These are phyloP conservation scores for Lodderomyces margitis DNA, from an alignment of 1,139 yeast genomes.

Conservation along the genomic window DNA sequence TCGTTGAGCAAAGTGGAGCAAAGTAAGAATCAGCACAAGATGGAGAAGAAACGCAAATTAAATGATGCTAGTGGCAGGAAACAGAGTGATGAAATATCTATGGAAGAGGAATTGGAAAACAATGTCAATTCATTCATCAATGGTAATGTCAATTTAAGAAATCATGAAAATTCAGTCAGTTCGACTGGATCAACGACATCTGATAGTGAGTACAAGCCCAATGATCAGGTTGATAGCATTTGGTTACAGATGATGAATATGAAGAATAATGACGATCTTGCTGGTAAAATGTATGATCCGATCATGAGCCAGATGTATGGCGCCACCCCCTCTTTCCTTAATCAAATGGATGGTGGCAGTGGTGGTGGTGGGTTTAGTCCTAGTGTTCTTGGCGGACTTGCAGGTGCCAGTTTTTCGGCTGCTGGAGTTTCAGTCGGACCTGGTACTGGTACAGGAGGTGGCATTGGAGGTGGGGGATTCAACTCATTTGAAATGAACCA, in stretches of 20 bases:
- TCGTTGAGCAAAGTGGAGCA: conserved; percentile 16
- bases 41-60: background rate
- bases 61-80: background rate
- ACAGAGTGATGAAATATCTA: background rate
- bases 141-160: conserved; percentile 4
- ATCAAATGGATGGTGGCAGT: conserved; percentile 4
- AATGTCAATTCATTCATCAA: conserved; percentile 1
- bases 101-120: background rate
- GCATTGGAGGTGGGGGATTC: background rate
- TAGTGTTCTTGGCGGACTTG: conserved; percentile 1
- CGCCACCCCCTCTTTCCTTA: conserved; percentile 2
- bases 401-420: background rate
- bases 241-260: conserved; percentile 32
- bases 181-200: conserved; percentile 12
- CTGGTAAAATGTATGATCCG: conserved; percentile 1
- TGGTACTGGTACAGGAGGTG: conserved; percentile 1
- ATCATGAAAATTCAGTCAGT: conserved; percentile 4
- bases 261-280: conserved; percentile 17
- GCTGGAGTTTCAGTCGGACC: conserved; percentile 3
- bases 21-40: conserved; percentile 5
- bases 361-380: conserved; percentile 4
- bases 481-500: conserved; percentile 8
- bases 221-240: conserved; percentile 25
- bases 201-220: conserved; percentile 16
- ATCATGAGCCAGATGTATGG: conserved; percentile 1